Conservation (phyloP, 345 rosid species). For the Corymbia maculata region DNA sequence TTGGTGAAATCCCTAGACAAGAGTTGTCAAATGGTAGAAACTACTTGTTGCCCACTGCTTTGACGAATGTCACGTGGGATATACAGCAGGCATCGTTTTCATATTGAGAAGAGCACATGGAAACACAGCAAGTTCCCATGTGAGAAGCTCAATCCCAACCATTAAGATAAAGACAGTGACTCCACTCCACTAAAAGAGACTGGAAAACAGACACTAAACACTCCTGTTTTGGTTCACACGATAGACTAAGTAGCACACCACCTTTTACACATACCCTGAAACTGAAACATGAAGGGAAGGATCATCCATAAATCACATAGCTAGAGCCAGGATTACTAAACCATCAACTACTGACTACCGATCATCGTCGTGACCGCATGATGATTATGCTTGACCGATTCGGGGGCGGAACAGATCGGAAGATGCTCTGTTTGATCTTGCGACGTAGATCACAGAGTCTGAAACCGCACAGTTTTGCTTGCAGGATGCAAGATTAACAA, state of each 20-base stretch:
- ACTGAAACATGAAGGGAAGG: background rate
- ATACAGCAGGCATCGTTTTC: background rate
- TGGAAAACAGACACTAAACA: background rate
- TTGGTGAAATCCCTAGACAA: background rate
- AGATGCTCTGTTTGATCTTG: background rate
- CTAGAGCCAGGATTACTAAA: background rate
- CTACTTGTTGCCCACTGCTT: background rate
- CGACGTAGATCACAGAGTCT: background rate
- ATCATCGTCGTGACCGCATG: background rate
- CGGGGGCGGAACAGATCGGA: background rate
- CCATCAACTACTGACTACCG: background rate
- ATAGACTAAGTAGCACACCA: background rate
- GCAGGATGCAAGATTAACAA: background rate
- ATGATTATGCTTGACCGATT: background rate
- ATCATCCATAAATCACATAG: background rate
- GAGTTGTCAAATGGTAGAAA: background rate
- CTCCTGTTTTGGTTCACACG: background rate
- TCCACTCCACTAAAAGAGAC: background rate
- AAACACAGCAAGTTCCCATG: background rate
- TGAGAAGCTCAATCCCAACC: background rate
- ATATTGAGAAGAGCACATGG: background rate
- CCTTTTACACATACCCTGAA: background rate
- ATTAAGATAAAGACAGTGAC: background rate
- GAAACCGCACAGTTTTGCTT: conserved; percentile 2
- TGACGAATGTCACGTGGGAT: background rate